Conservation (phyloP, 352 stramenopile genomes). For the Halophytophthora batemanensis region DNA sequence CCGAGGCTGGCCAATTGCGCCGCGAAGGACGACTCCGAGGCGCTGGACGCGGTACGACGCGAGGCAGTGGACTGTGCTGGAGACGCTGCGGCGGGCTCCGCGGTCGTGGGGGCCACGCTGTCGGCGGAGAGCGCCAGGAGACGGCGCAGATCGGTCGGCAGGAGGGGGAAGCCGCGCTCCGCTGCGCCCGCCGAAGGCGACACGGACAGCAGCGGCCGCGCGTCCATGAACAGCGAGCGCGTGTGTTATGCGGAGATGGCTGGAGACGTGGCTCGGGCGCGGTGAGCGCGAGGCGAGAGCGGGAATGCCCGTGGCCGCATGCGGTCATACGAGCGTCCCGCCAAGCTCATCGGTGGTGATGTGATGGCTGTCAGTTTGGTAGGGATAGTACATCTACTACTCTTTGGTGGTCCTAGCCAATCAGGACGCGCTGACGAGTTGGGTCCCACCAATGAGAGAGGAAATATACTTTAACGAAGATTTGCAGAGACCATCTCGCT, state of each 20-base stretch:
- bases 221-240: conserved; percentile 7
- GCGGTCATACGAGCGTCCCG: too few species aligned
- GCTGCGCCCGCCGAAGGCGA: not conserved
- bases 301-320: too few species aligned
- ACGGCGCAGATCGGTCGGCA: conserved; percentile 17
- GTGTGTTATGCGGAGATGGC: not conserved
- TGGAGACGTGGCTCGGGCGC: too few species aligned
- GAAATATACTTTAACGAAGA: too few species aligned
- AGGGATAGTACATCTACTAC: too few species aligned
- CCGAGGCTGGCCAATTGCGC: conserved; percentile 35
- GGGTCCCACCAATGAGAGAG: too few species aligned
- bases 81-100: not conserved
- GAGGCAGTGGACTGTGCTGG: conserved; percentile 4
- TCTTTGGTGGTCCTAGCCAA: too few species aligned
- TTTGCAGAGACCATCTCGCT: too few species aligned
- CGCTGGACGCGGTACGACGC: conserved; percentile 11
- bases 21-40: conserved; percentile 11
- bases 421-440: too few species aligned
- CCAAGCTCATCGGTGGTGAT: too few species aligned
- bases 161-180: conserved; percentile 1
- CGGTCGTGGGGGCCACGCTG: not conserved
- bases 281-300: too few species aligned
- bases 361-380: too few species aligned
- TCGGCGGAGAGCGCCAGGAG: conserved; percentile 10
- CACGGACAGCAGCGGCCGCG: conserved; percentile 8